Evolutionary conservation across 805 yeast species (phyloP).

Genomic region (Crinitomyces ghanaensis): DNA sequence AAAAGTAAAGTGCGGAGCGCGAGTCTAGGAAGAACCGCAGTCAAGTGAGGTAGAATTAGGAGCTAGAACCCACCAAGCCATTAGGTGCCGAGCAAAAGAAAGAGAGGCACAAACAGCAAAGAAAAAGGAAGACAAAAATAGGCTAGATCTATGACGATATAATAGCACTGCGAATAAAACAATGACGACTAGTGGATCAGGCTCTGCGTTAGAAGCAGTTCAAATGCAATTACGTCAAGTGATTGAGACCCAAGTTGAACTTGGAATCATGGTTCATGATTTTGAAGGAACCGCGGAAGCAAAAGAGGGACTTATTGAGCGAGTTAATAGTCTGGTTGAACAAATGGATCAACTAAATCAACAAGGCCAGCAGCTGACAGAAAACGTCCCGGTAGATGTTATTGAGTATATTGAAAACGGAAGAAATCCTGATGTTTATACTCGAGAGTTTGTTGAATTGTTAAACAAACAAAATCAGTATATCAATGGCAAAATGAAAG

Average conservation of each 20-base stretch:
- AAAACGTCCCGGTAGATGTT: constrained; percentile 17
- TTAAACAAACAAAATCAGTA: constrained; percentile 84
- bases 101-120: no score
- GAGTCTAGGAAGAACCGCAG: no score
- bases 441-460: constrained; percentile 92
- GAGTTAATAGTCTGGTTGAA: constrained; percentile 15
- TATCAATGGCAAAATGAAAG: constrained; percentile 72
- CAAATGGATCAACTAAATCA: constrained; percentile 10
- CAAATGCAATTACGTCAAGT: constrained; percentile 36
- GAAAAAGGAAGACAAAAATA: no score
- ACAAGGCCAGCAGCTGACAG: constrained; percentile 8
- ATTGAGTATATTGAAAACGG: constrained; percentile 73
- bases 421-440: constrained; percentile 91
- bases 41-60: no score
- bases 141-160: no score
- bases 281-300: constrained; percentile 82
- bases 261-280: constrained; percentile 89
- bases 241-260: constrained; percentile 73
- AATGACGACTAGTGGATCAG: constrained; percentile 6
- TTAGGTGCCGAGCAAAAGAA: no score
- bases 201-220: constrained; percentile 6
- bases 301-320: constrained; percentile 39
- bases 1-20: no score
- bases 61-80: no score
- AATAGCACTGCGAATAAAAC: no score